Percentiles rank a stretch among this genome's conserved stretches.
Conservation (phyloP, 352 stramenopile species). For the Blastocystis sp. region DNA sequence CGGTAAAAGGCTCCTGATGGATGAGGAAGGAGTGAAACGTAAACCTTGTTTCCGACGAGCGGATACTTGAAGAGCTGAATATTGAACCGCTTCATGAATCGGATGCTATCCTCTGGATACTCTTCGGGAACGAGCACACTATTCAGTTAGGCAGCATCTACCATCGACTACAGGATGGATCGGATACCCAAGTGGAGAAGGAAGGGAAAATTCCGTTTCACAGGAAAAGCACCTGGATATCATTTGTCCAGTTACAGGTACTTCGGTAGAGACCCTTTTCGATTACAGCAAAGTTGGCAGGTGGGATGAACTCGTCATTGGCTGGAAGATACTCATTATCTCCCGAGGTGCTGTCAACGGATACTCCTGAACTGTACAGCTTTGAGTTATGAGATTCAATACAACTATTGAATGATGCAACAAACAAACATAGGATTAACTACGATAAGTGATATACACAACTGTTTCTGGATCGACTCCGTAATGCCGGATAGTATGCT, state of each 20-base stretch:
- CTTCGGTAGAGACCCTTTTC: slow-evolving; percentile 50
- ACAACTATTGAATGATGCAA: no score
- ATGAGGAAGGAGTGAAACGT: not conserved
- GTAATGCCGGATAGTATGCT: slow-evolving; percentile 44
- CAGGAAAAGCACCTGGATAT: slow-evolving; percentile 27
- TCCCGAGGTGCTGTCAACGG: not conserved
- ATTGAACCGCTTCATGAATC: slow-evolving; percentile 45
- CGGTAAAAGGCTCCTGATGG: slow-evolving; percentile 42
- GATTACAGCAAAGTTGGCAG: slow-evolving; percentile 50
- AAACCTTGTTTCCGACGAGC: slow-evolving; percentile 32
- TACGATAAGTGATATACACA: slow-evolving; percentile 16
- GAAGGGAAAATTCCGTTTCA: slow-evolving; percentile 51
- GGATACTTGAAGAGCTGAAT: slow-evolving; percentile 47
- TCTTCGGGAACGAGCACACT: slow-evolving; percentile 46
- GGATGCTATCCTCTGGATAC: slow-evolving; percentile 51
- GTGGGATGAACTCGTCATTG: slow-evolving; percentile 54
- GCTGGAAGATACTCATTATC: slow-evolving; percentile 29
- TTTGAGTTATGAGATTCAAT: no score
- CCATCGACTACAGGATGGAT: slow-evolving; percentile 27
- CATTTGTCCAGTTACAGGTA: not conserved
- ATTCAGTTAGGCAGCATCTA: not conserved
- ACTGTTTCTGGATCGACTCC: slow-evolving; percentile 12
- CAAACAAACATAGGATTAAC: no score
- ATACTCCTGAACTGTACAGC: no score
- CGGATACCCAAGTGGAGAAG: slow-evolving; percentile 33